These are phyloP conservation scores for Parastagonospora avenae DNA, from an alignment of 2,329 filamentous ascomycete species.

Conservation along the genomic window DNA sequence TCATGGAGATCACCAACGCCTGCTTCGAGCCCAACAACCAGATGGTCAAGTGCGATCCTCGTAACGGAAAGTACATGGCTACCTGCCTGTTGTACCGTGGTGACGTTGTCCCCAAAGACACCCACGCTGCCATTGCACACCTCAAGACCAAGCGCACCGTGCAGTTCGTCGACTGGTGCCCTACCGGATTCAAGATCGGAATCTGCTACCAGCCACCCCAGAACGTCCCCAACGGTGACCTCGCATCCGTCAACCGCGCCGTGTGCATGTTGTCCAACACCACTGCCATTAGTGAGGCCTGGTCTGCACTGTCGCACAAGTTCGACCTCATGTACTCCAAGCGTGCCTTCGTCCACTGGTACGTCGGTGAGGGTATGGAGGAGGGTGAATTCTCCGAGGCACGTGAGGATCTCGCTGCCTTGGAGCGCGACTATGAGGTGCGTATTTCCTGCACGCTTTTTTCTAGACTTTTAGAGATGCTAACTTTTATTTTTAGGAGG, in stretches of 20 bases:
- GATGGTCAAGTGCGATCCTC: conserved; percentile 99
- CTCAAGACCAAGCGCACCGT: conserved; percentile 99
- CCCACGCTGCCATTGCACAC: conserved; percentile 87
- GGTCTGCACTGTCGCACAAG: conserved; percentile 94
- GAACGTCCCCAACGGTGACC: conserved; percentile 94
- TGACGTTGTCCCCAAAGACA: conserved; percentile 96
- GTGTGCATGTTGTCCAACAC: conserved; percentile 99
- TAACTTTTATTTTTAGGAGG: conserved; percentile 63
- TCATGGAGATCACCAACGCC: conserved; percentile 97
- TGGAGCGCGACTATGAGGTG: conserved; percentile 92
- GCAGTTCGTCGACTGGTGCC: conserved; percentile 99
- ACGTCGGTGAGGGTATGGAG: conserved; percentile 99
- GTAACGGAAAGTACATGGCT: conserved; percentile 99
- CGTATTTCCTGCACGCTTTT: not conserved
- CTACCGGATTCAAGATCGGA: conserved; percentile 99
- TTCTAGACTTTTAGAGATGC: not conserved
- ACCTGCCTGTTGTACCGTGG: conserved; percentile 97
- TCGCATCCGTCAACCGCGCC: conserved; percentile 97
- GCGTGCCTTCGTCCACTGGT: conserved; percentile 99
- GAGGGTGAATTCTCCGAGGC: conserved; percentile 99
- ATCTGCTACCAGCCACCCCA: conserved; percentile 99
- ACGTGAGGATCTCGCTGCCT: conserved; percentile 94
- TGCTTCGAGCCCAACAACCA: conserved; percentile 99
- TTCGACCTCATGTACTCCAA: conserved; percentile 99
- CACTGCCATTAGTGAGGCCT: conserved; percentile 96